Percentiles rank a stretch among this genome's conserved stretches.
Evolutionary conservation across 768 basidiomycete species (phyloP).

Genomic region (Pleurotus djamor): DNA sequence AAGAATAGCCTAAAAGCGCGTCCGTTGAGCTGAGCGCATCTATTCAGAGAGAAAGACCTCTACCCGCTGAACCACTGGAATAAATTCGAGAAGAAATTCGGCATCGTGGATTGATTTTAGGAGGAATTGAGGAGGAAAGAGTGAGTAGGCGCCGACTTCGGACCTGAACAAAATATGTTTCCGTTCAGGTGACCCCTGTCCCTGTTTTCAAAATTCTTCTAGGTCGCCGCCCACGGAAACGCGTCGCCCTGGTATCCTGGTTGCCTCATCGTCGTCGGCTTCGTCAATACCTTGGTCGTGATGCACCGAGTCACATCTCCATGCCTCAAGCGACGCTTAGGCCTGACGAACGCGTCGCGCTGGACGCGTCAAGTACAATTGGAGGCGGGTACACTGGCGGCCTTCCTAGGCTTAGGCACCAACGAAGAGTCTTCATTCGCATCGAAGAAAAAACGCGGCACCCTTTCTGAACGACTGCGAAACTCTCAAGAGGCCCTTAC

Average conservation of each 20-base stretch:
- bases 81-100: slow-evolving; percentile 37
- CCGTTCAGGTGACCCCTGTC: no score
- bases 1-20: slow-evolving; percentile 68
- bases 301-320: background rate
- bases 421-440: background rate
- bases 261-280: no score
- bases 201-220: no score
- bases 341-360: background rate
- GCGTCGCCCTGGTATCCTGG: slow-evolving; percentile 38
- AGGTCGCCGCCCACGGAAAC: no score
- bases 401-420: background rate
- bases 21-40: background rate
- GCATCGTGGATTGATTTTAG: slow-evolving; percentile 21
- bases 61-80: slow-evolving; percentile 47
- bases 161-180: no score
- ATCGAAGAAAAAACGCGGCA: background rate
- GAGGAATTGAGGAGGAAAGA: background rate
- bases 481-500: background rate
- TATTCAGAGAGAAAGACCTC: background rate
- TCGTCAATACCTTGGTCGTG: background rate
- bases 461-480: background rate
- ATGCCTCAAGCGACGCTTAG: no score
- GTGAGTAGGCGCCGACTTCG: no score
- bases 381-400: background rate
- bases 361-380: background rate